Conservation (phyloP, 208 protist species). For the Crithidia brevicula region DNA sequence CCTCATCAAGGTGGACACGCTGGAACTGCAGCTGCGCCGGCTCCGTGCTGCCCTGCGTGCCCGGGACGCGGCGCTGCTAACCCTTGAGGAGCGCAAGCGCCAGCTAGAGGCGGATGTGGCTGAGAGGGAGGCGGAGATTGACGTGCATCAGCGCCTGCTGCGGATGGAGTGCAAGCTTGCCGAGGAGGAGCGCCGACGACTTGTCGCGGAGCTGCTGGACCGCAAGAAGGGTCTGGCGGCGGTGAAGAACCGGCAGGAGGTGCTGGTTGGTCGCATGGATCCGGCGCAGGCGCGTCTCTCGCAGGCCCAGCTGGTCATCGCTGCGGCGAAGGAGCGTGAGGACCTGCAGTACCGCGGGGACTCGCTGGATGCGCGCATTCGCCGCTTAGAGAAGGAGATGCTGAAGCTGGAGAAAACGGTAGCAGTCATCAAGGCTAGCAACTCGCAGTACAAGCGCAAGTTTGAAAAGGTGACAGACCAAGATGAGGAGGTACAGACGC, state of each 20-base stretch:
- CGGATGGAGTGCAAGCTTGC: slow-evolving; percentile 74
- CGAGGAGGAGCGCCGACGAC: slow-evolving; percentile 80
- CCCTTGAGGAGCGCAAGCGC: slow-evolving; percentile 75
- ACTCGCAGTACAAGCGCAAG: slow-evolving; percentile 77
- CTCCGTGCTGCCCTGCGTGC: slow-evolving; percentile 55
- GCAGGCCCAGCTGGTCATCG: slow-evolving; percentile 88
- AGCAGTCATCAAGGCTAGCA: slow-evolving; percentile 70
- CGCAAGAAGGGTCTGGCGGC: slow-evolving; percentile 60
- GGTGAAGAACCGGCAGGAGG: slow-evolving; percentile 77
- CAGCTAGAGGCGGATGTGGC: slow-evolving; percentile 68
- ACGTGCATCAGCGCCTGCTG: slow-evolving; percentile 83
- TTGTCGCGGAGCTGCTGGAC: slow-evolving; percentile 78
- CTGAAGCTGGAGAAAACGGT: slow-evolving; percentile 88
- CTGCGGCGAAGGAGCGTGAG: slow-evolving; percentile 86
- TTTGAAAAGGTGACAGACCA: slow-evolving; percentile 65
- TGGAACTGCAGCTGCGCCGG: slow-evolving; percentile 89
- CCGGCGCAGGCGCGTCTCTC: slow-evolving; percentile 59
- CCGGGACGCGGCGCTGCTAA: slow-evolving; percentile 64
- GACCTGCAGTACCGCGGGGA: slow-evolving; percentile 85
- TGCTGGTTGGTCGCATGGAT: slow-evolving; percentile 78
- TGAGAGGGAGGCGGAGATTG: slow-evolving; percentile 85
- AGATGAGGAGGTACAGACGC: slow-evolving; percentile 57
- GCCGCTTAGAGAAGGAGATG: slow-evolving; percentile 76
- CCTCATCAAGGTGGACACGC: slow-evolving; percentile 83
- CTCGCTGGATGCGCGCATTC: slow-evolving; percentile 77